A percentile compares a stretch with the other conserved stretches of the same genome.
These are phyloP conservation scores for Collybia sp. DNA, from an alignment of 768 basidiomycete species.

Conservation along the genomic window DNA sequence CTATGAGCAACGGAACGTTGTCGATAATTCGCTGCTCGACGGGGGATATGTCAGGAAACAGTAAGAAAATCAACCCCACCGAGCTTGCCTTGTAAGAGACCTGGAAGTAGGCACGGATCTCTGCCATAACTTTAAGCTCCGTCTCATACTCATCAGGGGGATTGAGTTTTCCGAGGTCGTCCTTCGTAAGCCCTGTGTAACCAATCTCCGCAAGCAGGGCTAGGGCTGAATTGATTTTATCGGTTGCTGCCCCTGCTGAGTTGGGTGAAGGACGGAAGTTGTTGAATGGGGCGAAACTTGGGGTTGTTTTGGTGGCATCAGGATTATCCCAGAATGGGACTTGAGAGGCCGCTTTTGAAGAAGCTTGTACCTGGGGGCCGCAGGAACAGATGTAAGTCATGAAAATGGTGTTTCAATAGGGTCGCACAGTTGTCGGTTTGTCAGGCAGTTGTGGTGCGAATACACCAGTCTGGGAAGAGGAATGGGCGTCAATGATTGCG, in stretches of 20 bases:
- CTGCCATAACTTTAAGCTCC: conserved; percentile 37
- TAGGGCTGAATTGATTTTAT: conserved; percentile 18
- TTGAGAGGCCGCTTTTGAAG: not conserved
- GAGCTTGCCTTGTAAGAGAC: conserved; percentile 37
- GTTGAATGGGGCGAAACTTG: not conserved
- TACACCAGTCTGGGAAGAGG: too few relatives aligned
- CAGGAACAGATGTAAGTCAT: too few relatives aligned
- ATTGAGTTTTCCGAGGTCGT: conserved; percentile 27
- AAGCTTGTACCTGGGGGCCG: not conserved
- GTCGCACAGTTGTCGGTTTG: too few relatives aligned
- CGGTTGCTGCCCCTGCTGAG: too few relatives aligned
- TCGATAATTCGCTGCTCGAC: conserved; percentile 38
- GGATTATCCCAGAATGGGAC: not conserved
- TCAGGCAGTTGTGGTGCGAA: too few relatives aligned
- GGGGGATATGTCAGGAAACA: not conserved
- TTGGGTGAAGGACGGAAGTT: too few relatives aligned
- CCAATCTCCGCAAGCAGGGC: conserved; percentile 22
- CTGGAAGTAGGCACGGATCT: conserved; percentile 41
- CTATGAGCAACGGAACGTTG: conserved; percentile 28
- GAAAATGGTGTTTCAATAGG: too few relatives aligned
- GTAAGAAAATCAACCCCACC: not conserved
- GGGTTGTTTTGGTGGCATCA: not conserved
- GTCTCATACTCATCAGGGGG: conserved; percentile 32
- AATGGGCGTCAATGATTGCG: too few relatives aligned
- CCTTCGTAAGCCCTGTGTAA: conserved; percentile 17